Percentiles rank a stretch among this genome's conserved stretches.
phyloP scores from a whole-genome alignment of 495 filamentous ascomycete species.

The Penicillium paxilli region DNA sequence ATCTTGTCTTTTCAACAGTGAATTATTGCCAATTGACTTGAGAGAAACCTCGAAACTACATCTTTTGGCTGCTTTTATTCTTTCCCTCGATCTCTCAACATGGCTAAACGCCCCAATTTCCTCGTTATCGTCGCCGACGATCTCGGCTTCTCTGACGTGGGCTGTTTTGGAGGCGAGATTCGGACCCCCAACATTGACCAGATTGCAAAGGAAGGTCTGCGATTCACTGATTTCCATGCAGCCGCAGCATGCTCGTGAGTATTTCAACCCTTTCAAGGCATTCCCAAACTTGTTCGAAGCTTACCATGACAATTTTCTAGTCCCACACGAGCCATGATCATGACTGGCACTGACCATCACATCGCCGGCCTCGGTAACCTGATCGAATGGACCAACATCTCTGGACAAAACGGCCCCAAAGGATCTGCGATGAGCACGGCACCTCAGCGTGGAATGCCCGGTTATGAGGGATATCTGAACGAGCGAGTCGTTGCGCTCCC shows the following conservation, averaged over 20 bases:
- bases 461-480: constrained; percentile 67
- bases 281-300: not conserved
- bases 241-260: constrained; percentile 61
- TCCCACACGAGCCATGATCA: constrained; percentile 62
- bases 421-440: constrained; percentile 43
- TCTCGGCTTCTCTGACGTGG: constrained; percentile 62
- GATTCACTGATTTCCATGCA: constrained; percentile 63
- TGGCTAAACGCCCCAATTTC: constrained; percentile 58
- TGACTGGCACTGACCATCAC: constrained; percentile 49
- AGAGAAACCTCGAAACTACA: not conserved
- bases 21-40: not conserved
- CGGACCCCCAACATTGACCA: constrained; percentile 60
- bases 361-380: constrained; percentile 48
- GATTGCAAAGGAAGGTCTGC: constrained; percentile 54
- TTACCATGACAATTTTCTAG: constrained; percentile 12
- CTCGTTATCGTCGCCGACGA: constrained; percentile 64
- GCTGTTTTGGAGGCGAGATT: constrained; percentile 64
- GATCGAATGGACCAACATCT: constrained; percentile 51
- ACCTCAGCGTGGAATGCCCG: constrained; percentile 56
- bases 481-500: constrained; percentile 61
- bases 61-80: not conserved
- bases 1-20: not conserved
- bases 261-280: not conserved
- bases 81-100: not conserved
- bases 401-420: constrained; percentile 46